These are phyloP conservation scores for Cenchrus fungigraminus DNA, from an alignment of 176 grass and related monocot species.

Conservation along the genomic window DNA sequence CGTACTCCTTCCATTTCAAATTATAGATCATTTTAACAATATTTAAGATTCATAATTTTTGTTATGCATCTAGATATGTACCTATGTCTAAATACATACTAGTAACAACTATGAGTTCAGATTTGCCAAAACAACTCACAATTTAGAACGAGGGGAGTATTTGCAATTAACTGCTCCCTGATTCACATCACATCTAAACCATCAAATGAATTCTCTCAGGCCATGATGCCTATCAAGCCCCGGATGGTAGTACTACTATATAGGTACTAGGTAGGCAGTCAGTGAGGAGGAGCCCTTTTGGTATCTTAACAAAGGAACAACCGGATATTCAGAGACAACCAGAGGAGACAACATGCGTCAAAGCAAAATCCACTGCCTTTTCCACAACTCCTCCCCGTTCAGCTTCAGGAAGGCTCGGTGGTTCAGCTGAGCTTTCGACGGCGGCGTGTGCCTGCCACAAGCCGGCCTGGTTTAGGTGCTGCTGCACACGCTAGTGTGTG, in stretches of 20 bases:
- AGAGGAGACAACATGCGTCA: slow-evolving; percentile 33
- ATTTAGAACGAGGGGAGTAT: too few species aligned
- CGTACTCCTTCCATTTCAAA: too few species aligned
- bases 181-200: background rate
- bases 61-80: too few species aligned
- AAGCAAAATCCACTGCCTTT: background rate
- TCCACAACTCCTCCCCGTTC: background rate
- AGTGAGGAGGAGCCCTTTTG: background rate
- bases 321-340: slow-evolving; percentile 19
- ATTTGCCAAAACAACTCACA: too few species aligned
- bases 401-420: background rate
- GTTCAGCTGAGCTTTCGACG: slow-evolving; percentile 20
- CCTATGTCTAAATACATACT: too few species aligned
- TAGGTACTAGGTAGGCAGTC: background rate
- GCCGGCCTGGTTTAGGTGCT: background rate
- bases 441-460: slow-evolving; percentile 29
- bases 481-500: too few species aligned
- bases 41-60: too few species aligned
- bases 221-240: background rate
- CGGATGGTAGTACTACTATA: too few species aligned
- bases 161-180: background rate
- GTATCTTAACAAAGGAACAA: slow-evolving; percentile 16
- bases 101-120: too few species aligned
- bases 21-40: too few species aligned
- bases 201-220: slow-evolving; percentile 1